phyloP scores from a whole-genome alignment of 2,329 filamentous ascomycete species.

The Sporothrix globosa region DNA sequence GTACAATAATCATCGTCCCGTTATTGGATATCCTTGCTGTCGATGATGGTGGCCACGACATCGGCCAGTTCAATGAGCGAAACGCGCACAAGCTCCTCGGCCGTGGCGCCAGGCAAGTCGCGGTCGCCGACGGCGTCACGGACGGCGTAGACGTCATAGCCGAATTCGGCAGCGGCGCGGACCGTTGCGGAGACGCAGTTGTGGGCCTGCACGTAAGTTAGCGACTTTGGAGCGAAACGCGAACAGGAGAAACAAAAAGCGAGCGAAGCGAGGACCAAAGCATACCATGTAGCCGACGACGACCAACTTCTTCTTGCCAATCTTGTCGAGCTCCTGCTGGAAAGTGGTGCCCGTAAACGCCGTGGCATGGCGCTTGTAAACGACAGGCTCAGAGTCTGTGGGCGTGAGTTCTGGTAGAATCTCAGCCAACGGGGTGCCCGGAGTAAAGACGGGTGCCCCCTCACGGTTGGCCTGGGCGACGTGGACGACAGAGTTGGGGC shows the following conservation, averaged over 20 bases:
- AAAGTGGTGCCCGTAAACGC: slow-evolving; percentile 26
- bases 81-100: slow-evolving; percentile 30
- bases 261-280: too few species aligned
- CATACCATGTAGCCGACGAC: slow-evolving; percentile 27
- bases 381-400: slow-evolving; percentile 24
- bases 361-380: slow-evolving; percentile 27
- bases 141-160: slow-evolving; percentile 26
- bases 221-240: too few species aligned
- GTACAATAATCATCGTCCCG: too few species aligned
- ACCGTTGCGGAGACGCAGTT: slow-evolving; percentile 30
- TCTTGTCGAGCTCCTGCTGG: slow-evolving; percentile 26
- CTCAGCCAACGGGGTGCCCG: slow-evolving; percentile 25
- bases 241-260: too few species aligned
- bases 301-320: slow-evolving; percentile 24
- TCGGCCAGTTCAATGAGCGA: slow-evolving; percentile 31
- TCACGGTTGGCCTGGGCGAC: slow-evolving; percentile 23
- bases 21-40: slow-evolving; percentile 25
- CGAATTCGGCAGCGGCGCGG: background rate
- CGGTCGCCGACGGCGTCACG: slow-evolving; percentile 27
- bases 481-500: slow-evolving; percentile 26
- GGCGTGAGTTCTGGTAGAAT: slow-evolving; percentile 30
- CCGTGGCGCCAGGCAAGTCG: slow-evolving; percentile 17
- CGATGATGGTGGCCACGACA: slow-evolving; percentile 27
- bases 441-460: slow-evolving; percentile 32
- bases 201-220: background rate